Conservation (phyloP, 805 yeast genomes). For the Ogataea dorogensis region DNA sequence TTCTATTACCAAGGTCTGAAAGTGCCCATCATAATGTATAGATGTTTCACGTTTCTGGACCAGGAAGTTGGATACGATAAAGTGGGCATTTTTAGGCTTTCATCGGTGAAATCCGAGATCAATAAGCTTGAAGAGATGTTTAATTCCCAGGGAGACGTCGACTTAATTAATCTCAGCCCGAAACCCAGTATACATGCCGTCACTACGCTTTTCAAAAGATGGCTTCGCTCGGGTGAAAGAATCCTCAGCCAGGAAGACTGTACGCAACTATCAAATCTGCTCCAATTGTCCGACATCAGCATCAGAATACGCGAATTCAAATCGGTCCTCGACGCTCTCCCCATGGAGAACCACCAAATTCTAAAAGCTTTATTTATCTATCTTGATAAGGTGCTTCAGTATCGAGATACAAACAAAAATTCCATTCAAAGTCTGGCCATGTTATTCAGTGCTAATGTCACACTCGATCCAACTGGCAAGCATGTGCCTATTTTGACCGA, state of each 20-base stretch:
- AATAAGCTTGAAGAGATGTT: conserved; percentile 17
- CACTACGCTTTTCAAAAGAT: conserved; percentile 76
- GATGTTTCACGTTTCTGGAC: conserved; percentile 68
- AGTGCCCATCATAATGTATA: conserved; percentile 67
- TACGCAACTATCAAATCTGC: conserved; percentile 29
- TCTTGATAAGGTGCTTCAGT: conserved; percentile 55
- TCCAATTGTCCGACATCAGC: conserved; percentile 52
- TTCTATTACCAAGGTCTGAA: conserved; percentile 41
- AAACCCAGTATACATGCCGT: conserved; percentile 72
- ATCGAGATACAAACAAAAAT: conserved; percentile 69
- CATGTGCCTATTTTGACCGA: conserved; percentile 17
- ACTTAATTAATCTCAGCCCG: conserved; percentile 12
- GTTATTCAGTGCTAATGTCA: conserved; percentile 26
- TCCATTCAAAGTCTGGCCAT: conserved; percentile 56
- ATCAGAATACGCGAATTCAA: conserved; percentile 28
- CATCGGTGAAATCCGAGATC: conserved; percentile 39
- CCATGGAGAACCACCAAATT: conserved; percentile 52
- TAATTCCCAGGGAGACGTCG: conserved; percentile 16
- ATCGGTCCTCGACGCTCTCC: conserved; percentile 40
- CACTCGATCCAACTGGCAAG: conserved; percentile 19
- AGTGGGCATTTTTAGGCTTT: conserved; percentile 82
- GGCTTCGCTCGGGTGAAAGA: conserved; percentile 52
- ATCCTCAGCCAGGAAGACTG: conserved; percentile 16
- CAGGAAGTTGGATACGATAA: conserved; percentile 65
- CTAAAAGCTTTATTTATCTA: conserved; percentile 61